Conservation (phyloP, 2,329 filamentous ascomycete species). For the Trichophyton rubrum region DNA sequence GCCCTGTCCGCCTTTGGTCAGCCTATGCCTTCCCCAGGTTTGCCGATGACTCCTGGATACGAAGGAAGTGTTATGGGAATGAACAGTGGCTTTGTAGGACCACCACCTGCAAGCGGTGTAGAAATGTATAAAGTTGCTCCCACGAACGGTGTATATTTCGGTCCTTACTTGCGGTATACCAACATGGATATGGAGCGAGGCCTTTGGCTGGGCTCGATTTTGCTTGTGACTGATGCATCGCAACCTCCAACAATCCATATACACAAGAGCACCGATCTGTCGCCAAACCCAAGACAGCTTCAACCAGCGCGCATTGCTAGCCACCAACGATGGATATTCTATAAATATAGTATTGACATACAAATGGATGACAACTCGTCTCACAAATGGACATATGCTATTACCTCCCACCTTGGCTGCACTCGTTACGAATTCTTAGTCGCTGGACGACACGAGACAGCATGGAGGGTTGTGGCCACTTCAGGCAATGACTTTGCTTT, state of each 20-base stretch:
- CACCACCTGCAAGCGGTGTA: conserved; percentile 76
- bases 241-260: conserved; percentile 94
- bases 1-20: conserved; percentile 49
- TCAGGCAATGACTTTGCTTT: conserved; percentile 93
- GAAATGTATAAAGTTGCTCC: conserved; percentile 89
- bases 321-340: conserved; percentile 91
- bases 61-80: conserved; percentile 78
- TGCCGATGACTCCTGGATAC: conserved; percentile 71
- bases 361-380: conserved; percentile 68
- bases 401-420: conserved; percentile 91
- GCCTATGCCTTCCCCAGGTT: conserved; percentile 64
- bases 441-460: conserved; percentile 75
- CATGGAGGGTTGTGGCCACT: conserved; percentile 91
- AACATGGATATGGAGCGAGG: conserved; percentile 95
- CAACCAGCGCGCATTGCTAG: conserved; percentile 70
- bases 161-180: conserved; percentile 84
- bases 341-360: conserved; percentile 83
- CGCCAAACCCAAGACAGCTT: conserved; percentile 81
- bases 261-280: conserved; percentile 78
- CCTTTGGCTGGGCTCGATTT: conserved; percentile 82
- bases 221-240: conserved; percentile 79
- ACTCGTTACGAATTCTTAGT: conserved; percentile 97
- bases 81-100: conserved; percentile 72
- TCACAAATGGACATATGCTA: conserved; percentile 93
- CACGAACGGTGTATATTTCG: conserved; percentile 96